Conservation (phyloP, 805 yeast species). For the Blastobotrys muscicola region DNA sequence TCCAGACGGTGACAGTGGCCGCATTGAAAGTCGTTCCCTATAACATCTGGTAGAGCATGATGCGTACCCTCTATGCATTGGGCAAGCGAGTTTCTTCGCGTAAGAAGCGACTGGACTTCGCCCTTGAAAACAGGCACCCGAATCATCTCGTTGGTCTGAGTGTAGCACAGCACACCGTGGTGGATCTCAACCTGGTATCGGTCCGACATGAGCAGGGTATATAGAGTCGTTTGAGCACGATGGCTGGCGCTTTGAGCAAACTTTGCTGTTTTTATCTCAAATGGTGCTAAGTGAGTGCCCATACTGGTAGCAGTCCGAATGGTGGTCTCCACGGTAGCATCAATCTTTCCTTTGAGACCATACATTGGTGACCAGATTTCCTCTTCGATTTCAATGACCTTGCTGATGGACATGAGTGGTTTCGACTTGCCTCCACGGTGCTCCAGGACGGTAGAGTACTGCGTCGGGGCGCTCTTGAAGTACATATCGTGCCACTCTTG, state of each 20-base stretch:
- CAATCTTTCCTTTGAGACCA: conserved; percentile 85
- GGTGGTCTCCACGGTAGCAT: conserved; percentile 66
- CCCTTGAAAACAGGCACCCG: conserved; percentile 42
- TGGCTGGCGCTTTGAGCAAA: conserved; percentile 49
- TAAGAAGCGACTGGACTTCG: conserved; percentile 60
- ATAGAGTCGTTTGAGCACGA: conserved; percentile 78
- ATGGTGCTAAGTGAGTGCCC: conserved; percentile 50
- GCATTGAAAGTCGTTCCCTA: conserved; percentile 12
- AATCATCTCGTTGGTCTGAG: conserved; percentile 48
- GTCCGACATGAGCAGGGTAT: conserved; percentile 70
- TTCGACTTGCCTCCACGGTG: conserved; percentile 23
- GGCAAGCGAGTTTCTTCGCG: conserved; percentile 64
- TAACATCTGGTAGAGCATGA: conserved; percentile 13
- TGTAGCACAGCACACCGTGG: conserved; percentile 63
- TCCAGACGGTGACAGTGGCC: conserved; percentile 49
- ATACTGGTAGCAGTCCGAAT: conserved; percentile 28
- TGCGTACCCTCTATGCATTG: conserved; percentile 38
- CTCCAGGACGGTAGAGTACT: conserved; percentile 8
- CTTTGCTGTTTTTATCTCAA: conserved; percentile 86
- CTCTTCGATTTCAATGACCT: conserved; percentile 79
- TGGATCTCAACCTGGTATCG: conserved; percentile 62
- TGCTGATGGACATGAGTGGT: conserved; percentile 43
- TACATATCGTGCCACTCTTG: conserved; percentile 26
- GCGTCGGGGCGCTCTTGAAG: conserved; percentile 1
- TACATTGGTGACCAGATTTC: conserved; percentile 84